A percentile compares a stretch with the other conserved stretches of the same genome.
Conservation (phyloP, 164 flowering plant genomes). For the Dillenia turbinata region DNA sequence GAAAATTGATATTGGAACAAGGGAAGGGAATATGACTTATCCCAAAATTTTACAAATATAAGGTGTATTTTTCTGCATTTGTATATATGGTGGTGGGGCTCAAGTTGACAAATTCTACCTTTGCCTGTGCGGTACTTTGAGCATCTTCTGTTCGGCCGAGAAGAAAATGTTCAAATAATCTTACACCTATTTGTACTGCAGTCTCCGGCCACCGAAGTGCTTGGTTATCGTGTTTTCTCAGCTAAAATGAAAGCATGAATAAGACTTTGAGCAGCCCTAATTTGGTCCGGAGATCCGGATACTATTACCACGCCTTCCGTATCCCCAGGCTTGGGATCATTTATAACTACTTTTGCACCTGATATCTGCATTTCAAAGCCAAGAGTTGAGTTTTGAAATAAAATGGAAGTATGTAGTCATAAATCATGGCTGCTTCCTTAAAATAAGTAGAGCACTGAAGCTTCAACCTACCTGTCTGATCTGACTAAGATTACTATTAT, state of each 20-base stretch:
- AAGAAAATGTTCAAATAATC: too few relatives aligned
- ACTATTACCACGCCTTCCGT: conserved; percentile 38
- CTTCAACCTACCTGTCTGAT: conserved; percentile 39
- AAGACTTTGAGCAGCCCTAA: conserved; percentile 45
- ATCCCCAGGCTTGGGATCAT: conserved; percentile 43
- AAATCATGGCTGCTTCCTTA: neutral
- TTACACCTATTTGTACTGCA: too few relatives aligned
- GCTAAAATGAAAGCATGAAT: conserved; percentile 50
- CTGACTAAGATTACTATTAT: conserved; percentile 33
- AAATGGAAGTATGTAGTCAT: neutral
- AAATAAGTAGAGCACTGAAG: neutral
- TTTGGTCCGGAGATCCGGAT: conserved; percentile 43
- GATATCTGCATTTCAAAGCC: conserved; percentile 30
- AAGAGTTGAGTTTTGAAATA: neutral
- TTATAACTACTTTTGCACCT: conserved; percentile 40
- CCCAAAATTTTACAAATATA: too few relatives aligned
- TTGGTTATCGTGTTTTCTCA: neutral
- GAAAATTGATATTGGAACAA: too few relatives aligned
- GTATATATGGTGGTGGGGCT: too few relatives aligned
- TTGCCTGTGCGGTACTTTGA: too few relatives aligned
- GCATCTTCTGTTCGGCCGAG: too few relatives aligned
- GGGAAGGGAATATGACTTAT: too few relatives aligned
- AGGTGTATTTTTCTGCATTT: too few relatives aligned
- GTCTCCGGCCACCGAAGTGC: too few relatives aligned
- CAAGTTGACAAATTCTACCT: too few relatives aligned